Evolutionary conservation across 164 flowering plant genomes (phyloP), one percentile per base, ranked within the genome.

Genomic region (Santalum album): DNA sequence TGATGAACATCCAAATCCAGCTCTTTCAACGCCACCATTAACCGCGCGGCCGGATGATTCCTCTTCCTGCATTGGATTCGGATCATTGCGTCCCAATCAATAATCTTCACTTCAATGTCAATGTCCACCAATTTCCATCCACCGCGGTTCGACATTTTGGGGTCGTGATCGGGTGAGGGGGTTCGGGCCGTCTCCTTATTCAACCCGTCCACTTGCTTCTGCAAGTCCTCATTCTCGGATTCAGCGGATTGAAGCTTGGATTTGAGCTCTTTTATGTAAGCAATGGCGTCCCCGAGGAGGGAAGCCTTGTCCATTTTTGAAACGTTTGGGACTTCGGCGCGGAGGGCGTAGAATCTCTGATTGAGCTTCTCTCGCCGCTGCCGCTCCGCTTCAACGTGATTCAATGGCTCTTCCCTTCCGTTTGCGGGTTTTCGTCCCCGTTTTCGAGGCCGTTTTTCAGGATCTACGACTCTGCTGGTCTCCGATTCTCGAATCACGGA

Each of bases 271-370:
- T 79, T 77, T 56, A 91, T 91, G 69, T 86, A 91, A 15, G 85
- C 51, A 62, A 88, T 79, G 14, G 98, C 96, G 54, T 91, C 98
- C 0, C 89, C 90, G 1, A 91, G 82, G 9, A 91, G 81, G 3
- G 98, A 91, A 0, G 98, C 98, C 59, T 91, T 91, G 71, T 91
- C 98, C 96, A 88, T 91, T 51, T 86, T 91, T 6, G 98, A 91
- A 12, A 91, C 96, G 56, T 88, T 91, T 3, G 98, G 98, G 12
- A 91, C 98, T 4, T 82, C 96, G 3, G 96, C 91, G 21, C 98
- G 68, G 10, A 91, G 72, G 0, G 95, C 89, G 54, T 91, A 91
- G 70, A 91, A 91, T 27, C 80, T 70, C 71, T 91, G 98, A 61
- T 91, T 91, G 17, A 91, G 84, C 70, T 91, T 91, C 81, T 91